Evolutionary conservation across 495 filamentous ascomycete species (phyloP).

Genomic region (Xylaria longipes): DNA sequence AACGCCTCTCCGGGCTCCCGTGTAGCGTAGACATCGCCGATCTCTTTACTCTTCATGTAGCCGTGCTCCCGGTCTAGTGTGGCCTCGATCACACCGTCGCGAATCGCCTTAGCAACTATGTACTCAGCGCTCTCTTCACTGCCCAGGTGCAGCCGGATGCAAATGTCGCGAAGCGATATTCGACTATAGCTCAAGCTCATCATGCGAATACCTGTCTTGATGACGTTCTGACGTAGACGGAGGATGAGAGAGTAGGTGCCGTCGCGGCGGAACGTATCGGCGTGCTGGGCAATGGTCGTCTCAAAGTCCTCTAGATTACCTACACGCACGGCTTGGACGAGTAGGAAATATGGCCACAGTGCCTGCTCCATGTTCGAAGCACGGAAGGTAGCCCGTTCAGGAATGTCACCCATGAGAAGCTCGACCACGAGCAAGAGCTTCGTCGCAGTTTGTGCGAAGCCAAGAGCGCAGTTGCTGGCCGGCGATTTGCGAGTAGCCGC

Average conservation of each 20-base stretch:
- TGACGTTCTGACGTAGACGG: constrained; percentile 95
- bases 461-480: constrained; percentile 82
- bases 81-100: constrained; percentile 97
- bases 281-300: constrained; percentile 78
- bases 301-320: constrained; percentile 93
- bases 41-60: constrained; percentile 98
- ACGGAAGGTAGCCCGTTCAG: constrained; percentile 91
- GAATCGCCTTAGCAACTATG: constrained; percentile 97
- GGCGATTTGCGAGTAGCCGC: constrained; percentile 94
- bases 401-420: constrained; percentile 97
- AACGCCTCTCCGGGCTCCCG: constrained; percentile 95
- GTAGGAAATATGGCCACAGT: constrained; percentile 87
- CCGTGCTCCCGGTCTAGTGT: constrained; percentile 91
- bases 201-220: constrained; percentile 99
- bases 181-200: constrained; percentile 97
- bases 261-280: constrained; percentile 85
- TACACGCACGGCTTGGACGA: constrained; percentile 93
- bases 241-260: constrained; percentile 95
- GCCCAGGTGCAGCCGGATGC: constrained; percentile 88
- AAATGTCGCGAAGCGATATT: constrained; percentile 97
- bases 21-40: constrained; percentile 93
- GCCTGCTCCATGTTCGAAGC: constrained; percentile 82
- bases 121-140: constrained; percentile 97
- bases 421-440: constrained; percentile 95
- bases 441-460: constrained; percentile 93